Conservation (phyloP, 2,329 filamentous ascomycete species). For the Cordyceps tenuipes region DNA sequence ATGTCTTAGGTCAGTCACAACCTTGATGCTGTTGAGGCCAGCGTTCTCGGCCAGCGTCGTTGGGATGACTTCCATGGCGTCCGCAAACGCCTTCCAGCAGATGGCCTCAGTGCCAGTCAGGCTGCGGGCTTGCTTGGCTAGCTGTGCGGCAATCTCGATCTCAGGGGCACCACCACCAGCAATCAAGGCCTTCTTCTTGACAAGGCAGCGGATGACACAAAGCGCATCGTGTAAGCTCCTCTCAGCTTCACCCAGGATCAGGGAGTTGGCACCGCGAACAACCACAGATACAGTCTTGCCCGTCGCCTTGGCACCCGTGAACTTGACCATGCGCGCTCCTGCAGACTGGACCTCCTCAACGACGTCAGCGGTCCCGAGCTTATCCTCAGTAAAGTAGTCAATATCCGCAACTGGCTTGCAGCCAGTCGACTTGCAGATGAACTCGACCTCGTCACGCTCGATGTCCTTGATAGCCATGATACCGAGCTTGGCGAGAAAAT, state of each 20-base stretch:
- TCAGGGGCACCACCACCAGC: constrained; percentile 94
- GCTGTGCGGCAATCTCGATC: constrained; percentile 85
- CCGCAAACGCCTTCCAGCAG: constrained; percentile 98
- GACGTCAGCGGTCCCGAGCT: constrained; percentile 86
- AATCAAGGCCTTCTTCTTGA: constrained; percentile 99
- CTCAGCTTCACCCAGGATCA: constrained; percentile 96
- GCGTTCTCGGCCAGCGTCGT: constrained; percentile 97
- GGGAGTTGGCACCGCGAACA: constrained; percentile 82
- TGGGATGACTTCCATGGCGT: constrained; percentile 93
- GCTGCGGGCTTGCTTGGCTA: constrained; percentile 73
- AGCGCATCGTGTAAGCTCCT: constrained; percentile 94
- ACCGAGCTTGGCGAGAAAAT: constrained; percentile 95
- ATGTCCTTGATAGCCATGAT: constrained; percentile 97
- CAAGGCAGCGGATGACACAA: constrained; percentile 91
- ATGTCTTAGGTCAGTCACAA: constrained; percentile 91
- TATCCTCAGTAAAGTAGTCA: constrained; percentile 97
- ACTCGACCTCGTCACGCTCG: constrained; percentile 96
- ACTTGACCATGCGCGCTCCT: constrained; percentile 87
- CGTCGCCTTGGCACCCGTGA: constrained; percentile 78
- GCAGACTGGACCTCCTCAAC: constrained; percentile 85
- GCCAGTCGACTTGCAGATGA: constrained; percentile 97
- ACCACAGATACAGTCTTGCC: constrained; percentile 91
- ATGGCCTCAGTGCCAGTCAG: constrained; percentile 89
- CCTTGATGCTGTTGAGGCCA: constrained; percentile 95
- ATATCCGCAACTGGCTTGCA: constrained; percentile 99